phyloP scores from a whole-genome alignment of 345 rosid genomes.

The Punica granatum region DNA sequence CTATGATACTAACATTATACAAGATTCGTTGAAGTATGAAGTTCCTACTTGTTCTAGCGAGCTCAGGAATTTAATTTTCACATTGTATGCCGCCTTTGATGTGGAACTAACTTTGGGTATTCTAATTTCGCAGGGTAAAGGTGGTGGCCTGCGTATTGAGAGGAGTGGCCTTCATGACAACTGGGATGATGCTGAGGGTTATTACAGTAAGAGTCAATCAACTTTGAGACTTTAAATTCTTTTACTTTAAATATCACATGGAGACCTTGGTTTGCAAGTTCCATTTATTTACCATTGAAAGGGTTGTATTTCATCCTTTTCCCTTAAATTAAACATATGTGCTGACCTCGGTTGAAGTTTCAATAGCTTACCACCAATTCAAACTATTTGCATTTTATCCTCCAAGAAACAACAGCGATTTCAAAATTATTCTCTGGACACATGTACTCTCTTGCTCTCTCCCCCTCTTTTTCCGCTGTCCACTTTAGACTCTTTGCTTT shows the following conservation, averaged over 20 bases:
- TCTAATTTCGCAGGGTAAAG: slow-evolving; percentile 52
- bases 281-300: neutral
- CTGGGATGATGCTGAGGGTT: slow-evolving; percentile 99
- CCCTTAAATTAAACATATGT: neutral
- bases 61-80: neutral
- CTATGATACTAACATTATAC: neutral
- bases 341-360: neutral
- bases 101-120: neutral
- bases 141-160: slow-evolving; percentile 53
- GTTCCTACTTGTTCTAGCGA: neutral
- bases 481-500: neutral
- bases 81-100: neutral
- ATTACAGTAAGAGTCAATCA: slow-evolving; percentile 61
- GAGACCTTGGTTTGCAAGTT: neutral
- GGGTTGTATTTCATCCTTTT: neutral
- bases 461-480: neutral
- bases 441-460: neutral
- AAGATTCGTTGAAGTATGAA: neutral
- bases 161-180: slow-evolving; percentile 92
- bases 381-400: neutral
- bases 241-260: slow-evolving; percentile 1
- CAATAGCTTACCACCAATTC: neutral
- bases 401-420: neutral
- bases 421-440: neutral
- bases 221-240: neutral